Evolutionary conservation across 352 stramenopile genomes (phyloP), one percentile per base, ranked within the genome.

Genomic region (Globisporangium sylvaticum): DNA sequence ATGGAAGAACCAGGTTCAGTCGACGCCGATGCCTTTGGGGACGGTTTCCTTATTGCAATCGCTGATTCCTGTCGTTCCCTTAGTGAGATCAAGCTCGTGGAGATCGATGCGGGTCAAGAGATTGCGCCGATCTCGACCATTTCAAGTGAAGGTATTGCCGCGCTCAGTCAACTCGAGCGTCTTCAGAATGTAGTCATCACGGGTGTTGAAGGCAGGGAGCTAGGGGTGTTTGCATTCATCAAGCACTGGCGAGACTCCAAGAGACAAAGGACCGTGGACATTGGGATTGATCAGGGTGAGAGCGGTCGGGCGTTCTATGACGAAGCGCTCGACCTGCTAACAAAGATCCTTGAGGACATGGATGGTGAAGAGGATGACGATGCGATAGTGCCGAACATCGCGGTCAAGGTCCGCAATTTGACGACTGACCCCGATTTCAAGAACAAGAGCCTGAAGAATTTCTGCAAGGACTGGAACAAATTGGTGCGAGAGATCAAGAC

Each of bases 91-190:
- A 66, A 66, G 50, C 29, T 70, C 29, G 50, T 66, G 1, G 58
- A 66, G 39, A 64, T 70, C 15, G 34, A 64, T 2, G 25, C 46
- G 1, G 57, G 39, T 1, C 57, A 70, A 25, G 64, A 57, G 24
- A 61, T 62, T n/a, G 44, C 53, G 31, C 42, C 56, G 56, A 65
- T 69, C 46, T 37, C 64, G 12, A 24, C 56, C 42, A 65, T 69
- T 18, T 48, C 64, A 27, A 24, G 25, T 15, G 56, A 24, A 0
- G 57, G 64, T 0, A 31, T 65, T 4, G 10, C 42, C 4, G 56
- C 46, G 0, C 64, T 69, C 20, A 64, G 56, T 8, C 32, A n/a
- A 6, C 46, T 65, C 25, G 31, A 37, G 37, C 24, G 44, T 1
- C 59, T 69, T 15, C 42, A 57, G 37, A 25, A 62, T 24, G 50